These are phyloP conservation scores for Chrysanthemum lavandulifolium DNA, from an alignment of 129 eudicot species.

Conservation along the genomic window DNA sequence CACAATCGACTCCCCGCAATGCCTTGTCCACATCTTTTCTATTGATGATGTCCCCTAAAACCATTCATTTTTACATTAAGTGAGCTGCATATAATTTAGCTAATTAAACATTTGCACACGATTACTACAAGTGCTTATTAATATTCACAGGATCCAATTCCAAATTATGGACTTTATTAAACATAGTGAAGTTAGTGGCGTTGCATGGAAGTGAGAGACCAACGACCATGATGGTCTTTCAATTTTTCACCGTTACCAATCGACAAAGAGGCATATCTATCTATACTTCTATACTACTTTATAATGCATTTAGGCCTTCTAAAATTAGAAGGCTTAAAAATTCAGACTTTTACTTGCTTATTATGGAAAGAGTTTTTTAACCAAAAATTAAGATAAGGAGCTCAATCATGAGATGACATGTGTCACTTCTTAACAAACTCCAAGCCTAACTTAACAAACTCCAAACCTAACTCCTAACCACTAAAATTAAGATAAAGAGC, in stretches of 20 bases:
- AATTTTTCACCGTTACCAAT: neutral
- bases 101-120: neutral
- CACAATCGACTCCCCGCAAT: conserved; percentile 71
- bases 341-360: too few relatives aligned
- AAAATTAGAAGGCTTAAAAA: too few relatives aligned
- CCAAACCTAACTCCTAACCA: too few relatives aligned
- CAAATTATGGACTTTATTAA: neutral
- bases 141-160: neutral
- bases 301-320: too few relatives aligned
- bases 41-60: conserved; percentile 59
- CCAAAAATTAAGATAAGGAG: too few relatives aligned
- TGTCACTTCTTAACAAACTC: too few relatives aligned
- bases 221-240: neutral
- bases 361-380: too few relatives aligned
- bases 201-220: neutral
- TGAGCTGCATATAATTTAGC: neutral
- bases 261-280: neutral
- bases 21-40: conserved; percentile 78
- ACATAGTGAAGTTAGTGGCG: neutral
- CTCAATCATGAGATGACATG: too few relatives aligned
- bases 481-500: too few relatives aligned
- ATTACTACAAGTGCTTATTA: neutral
- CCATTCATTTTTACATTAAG: neutral
- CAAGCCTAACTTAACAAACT: too few relatives aligned
- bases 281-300: too few relatives aligned